Conservation (phyloP, 352 stramenopile genomes). For the Globisporangium canariense region DNA sequence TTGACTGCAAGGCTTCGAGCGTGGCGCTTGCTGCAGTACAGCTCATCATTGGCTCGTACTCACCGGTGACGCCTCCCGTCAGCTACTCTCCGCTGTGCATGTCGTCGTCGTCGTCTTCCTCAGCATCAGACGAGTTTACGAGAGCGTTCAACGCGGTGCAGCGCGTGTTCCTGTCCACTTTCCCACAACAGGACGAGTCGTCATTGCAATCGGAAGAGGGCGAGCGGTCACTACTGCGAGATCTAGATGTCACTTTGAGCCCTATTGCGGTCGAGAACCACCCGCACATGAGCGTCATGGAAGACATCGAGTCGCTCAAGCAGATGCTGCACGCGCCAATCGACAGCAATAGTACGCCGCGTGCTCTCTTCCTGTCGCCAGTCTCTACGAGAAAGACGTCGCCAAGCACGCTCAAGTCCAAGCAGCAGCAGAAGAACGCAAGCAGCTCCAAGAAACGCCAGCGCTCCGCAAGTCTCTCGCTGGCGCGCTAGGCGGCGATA, state of each 20-base stretch:
- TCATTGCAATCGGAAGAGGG: not conserved
- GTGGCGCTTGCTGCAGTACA: conserved; percentile 45
- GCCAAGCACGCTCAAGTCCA: not conserved
- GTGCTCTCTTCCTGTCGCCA: conserved; percentile 6
- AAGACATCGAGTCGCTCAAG: not conserved
- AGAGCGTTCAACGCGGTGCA: conserved; percentile 36
- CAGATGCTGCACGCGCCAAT: not conserved
- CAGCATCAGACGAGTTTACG: conserved; percentile 28
- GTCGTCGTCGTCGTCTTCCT: conserved; percentile 7
- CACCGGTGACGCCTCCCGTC: conserved; percentile 18
- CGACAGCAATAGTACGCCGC: not conserved
- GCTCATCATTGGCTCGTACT: conserved; percentile 32
- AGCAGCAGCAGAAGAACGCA: not conserved
- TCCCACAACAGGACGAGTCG: not conserved
- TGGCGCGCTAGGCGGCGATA: not conserved
- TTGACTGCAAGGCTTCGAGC: conserved; percentile 38
- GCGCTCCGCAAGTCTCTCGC: conserved; percentile 10
- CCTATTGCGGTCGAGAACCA: conserved; percentile 19
- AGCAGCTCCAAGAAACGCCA: conserved; percentile 12
- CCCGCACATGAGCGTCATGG: conserved; percentile 3
- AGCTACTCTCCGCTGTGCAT: conserved; percentile 17
- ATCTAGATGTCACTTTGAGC: conserved; percentile 16
- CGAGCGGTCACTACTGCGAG: not conserved
- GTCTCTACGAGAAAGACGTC: not conserved
- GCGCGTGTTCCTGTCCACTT: conserved; percentile 24